Evolutionary conservation across 257 asterid species (phyloP).

Genomic region (Nicotiana undulata): DNA sequence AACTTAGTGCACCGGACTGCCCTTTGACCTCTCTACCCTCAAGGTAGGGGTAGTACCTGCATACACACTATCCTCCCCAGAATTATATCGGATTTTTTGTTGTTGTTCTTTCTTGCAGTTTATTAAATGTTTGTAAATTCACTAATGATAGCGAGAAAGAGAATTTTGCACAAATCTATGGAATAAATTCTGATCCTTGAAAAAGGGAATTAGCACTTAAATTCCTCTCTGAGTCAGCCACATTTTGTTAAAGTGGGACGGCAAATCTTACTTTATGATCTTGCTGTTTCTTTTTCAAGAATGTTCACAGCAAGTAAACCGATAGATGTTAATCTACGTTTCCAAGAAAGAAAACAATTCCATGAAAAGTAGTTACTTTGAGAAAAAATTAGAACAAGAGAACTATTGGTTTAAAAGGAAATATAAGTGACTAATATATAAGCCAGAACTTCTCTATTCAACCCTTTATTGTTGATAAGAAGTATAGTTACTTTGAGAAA

Average conservation of each 20-base stretch:
- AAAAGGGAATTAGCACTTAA: background rate
- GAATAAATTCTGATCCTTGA: background rate
- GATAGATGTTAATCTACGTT: background rate
- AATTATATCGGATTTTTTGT: no score
- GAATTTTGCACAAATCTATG: background rate
- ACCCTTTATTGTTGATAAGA: background rate
- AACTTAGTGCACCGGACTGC: no score
- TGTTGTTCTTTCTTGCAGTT: no score
- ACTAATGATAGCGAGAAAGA: no score
- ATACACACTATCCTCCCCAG: no score
- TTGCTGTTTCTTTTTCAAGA: background rate
- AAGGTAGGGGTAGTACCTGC: no score
- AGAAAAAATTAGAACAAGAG: background rate
- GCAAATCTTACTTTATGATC: background rate
- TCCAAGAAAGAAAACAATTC: background rate
- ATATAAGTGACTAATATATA: background rate
- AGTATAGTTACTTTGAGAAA: background rate
- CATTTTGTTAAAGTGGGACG: background rate
- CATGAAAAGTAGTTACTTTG: background rate
- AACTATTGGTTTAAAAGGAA: background rate
- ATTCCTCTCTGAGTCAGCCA: background rate
- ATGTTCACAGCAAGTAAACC: background rate
- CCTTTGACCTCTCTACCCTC: no score
- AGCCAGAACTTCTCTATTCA: background rate
- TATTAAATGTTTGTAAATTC: no score